Conservation (phyloP, 768 basidiomycete species). For the Hericium rajendrae region DNA sequence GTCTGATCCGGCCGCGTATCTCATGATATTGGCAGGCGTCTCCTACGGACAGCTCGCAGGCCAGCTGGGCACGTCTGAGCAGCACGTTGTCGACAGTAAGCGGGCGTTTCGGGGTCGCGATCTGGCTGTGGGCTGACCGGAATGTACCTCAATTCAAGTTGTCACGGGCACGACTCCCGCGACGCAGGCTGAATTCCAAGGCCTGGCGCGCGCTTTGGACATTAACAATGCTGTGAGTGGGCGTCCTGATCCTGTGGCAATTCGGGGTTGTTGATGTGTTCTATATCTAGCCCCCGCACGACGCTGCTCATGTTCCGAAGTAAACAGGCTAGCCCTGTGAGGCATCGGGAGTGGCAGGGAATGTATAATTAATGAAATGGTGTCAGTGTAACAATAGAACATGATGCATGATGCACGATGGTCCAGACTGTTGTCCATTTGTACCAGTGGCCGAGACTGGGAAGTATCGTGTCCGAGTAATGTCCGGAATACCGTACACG, state of each 20-base stretch:
- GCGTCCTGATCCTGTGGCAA: neutral
- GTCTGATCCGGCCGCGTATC: neutral
- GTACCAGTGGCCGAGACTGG: no score
- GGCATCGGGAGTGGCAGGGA: neutral
- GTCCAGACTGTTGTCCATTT: no score
- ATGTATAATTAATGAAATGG: no score
- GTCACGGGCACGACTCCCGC: conserved; percentile 34
- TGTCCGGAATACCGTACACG: no score
- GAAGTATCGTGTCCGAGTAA: no score
- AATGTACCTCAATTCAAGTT: conserved; percentile 26
- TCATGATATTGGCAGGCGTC: conserved; percentile 26
- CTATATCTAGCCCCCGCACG: conserved; percentile 18
- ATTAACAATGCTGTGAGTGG: conserved; percentile 28
- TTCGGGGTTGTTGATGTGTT: neutral
- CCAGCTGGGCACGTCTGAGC: conserved; percentile 30
- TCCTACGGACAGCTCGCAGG: conserved; percentile 40
- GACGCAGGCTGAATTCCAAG: conserved; percentile 38
- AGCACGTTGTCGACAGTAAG: conserved; percentile 46
- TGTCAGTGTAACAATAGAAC: no score
- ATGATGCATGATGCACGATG: no score
- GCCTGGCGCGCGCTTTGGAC: conserved; percentile 33
- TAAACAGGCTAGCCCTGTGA: neutral
- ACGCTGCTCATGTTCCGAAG: conserved; percentile 20
- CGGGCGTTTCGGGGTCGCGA: neutral
- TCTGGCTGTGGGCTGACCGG: neutral